Percentiles rank a stretch among this genome's conserved stretches.
Evolutionary conservation across 768 basidiomycete genomes (phyloP).

Genomic region (Clitopilus hobsonii): DNA sequence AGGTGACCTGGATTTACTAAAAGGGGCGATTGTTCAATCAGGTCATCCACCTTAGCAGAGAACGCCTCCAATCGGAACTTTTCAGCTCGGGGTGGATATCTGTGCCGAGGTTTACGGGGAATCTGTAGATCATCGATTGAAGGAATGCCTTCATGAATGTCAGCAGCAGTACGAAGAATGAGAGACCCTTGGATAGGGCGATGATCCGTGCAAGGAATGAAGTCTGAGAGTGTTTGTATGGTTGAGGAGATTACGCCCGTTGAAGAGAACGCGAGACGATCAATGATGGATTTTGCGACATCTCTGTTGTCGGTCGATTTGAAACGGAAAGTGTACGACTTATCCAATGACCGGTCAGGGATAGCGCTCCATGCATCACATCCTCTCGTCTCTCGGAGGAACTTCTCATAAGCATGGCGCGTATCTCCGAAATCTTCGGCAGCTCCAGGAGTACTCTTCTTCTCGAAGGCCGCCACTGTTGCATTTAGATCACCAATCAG

Average conservation of each 20-base stretch:
- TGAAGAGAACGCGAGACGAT: slow-evolving; percentile 1
- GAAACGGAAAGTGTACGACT: neutral
- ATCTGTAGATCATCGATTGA: neutral
- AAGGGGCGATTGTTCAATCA: too few species aligned
- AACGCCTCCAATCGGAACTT: neutral
- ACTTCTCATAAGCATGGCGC: neutral
- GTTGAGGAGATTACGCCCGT: neutral
- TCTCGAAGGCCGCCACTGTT: slow-evolving; percentile 5
- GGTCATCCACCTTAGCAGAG: neutral
- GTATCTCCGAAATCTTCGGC: too few species aligned
- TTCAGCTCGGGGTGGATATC: neutral
- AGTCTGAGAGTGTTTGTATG: neutral
- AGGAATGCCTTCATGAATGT: neutral
- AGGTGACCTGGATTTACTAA: neutral
- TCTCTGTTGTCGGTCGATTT: neutral
- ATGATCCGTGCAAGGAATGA: neutral
- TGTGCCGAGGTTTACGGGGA: neutral
- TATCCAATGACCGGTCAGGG: neutral
- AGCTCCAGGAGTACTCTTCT: neutral
- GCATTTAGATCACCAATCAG: slow-evolving; percentile 15
- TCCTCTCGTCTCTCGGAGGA: neutral
- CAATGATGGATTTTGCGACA: neutral
- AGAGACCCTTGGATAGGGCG: neutral
- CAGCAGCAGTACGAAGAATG: neutral
- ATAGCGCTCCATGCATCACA: neutral